A percentile compares a stretch with the other conserved stretches of the same genome.
Conservation (phyloP, 2,329 filamentous ascomycete genomes). For the Apiospora kogelbergensis region DNA sequence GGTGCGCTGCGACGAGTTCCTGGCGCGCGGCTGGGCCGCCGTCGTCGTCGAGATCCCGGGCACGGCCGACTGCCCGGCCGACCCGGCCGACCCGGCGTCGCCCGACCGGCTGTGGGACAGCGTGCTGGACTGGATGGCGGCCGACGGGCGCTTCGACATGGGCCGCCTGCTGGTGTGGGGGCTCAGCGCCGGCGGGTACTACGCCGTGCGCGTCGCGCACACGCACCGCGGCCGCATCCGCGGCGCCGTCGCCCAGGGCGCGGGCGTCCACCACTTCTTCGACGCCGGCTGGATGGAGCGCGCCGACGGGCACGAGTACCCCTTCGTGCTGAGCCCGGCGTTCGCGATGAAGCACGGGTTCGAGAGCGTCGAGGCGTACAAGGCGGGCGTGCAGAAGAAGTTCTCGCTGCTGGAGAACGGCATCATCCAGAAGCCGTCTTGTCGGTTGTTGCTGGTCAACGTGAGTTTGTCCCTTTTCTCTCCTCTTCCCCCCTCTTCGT, state of each 20-base stretch:
- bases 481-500: background rate
- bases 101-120: constrained; percentile 64
- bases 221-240: constrained; percentile 57
- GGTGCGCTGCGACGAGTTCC: constrained; percentile 59
- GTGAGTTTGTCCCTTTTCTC: constrained; percentile 34
- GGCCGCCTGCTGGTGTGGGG: constrained; percentile 61
- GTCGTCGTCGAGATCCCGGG: constrained; percentile 66
- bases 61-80: constrained; percentile 66
- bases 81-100: constrained; percentile 56
- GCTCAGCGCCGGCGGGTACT: constrained; percentile 65
- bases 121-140: constrained; percentile 58
- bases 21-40: constrained; percentile 61
- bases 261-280: constrained; percentile 63
- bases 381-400: constrained; percentile 53
- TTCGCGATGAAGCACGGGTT: constrained; percentile 66
- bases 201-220: constrained; percentile 66
- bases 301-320: constrained; percentile 67
- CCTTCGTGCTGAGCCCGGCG: constrained; percentile 55
- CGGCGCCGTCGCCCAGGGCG: constrained; percentile 62
- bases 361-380: constrained; percentile 53
- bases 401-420: constrained; percentile 63
- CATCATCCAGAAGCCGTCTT: constrained; percentile 55
- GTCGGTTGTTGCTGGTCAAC: constrained; percentile 60
- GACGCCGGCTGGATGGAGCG: constrained; percentile 58
- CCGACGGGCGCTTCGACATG: constrained; percentile 53